phyloP scores from a whole-genome alignment of 2,329 filamentous ascomycete genomes.

The Cladophialophora carrionii region DNA sequence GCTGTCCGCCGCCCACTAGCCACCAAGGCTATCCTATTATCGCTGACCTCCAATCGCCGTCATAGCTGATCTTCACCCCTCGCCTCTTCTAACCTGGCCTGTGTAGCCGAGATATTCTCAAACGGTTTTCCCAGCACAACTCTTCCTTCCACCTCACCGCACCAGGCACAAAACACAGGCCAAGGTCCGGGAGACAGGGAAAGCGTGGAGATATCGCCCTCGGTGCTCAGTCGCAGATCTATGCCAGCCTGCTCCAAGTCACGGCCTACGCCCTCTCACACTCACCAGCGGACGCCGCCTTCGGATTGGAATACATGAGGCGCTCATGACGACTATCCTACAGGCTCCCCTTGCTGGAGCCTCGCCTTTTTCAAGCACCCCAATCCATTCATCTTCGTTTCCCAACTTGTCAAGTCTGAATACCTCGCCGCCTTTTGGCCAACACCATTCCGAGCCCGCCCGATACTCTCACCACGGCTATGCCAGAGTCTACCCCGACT shows the following conservation, averaged over 20 bases:
- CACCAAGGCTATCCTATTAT: conserved; percentile 9
- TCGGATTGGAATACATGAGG: conserved; percentile 26
- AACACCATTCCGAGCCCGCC: conserved; percentile 21
- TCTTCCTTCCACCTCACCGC: background rate
- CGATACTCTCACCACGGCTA: conserved; percentile 31
- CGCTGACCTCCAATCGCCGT: conserved; percentile 12
- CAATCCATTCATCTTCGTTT: conserved; percentile 39
- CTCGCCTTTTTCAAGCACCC: conserved; percentile 43
- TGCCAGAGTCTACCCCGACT: conserved; percentile 38
- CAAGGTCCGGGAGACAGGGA: conserved; percentile 2
- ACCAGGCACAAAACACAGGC: background rate
- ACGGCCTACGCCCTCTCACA: background rate
- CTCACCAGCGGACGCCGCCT: background rate
- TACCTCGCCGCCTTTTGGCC: conserved; percentile 26
- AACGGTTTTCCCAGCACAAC: background rate
- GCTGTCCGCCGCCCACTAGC: conserved; percentile 2
- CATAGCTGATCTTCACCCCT: conserved; percentile 5
- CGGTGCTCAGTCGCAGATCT: background rate
- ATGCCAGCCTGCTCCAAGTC: background rate
- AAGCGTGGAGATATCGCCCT: background rate
- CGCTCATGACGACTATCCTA: conserved; percentile 45
- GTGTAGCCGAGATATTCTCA: conserved; percentile 7
- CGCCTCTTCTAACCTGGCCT: conserved; percentile 4
- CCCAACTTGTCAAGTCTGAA: conserved; percentile 32
- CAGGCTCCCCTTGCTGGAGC: conserved; percentile 41